Evolutionary conservation across 2,329 filamentous ascomycete genomes (phyloP).

Genomic region (Aspergillus melleus): DNA sequence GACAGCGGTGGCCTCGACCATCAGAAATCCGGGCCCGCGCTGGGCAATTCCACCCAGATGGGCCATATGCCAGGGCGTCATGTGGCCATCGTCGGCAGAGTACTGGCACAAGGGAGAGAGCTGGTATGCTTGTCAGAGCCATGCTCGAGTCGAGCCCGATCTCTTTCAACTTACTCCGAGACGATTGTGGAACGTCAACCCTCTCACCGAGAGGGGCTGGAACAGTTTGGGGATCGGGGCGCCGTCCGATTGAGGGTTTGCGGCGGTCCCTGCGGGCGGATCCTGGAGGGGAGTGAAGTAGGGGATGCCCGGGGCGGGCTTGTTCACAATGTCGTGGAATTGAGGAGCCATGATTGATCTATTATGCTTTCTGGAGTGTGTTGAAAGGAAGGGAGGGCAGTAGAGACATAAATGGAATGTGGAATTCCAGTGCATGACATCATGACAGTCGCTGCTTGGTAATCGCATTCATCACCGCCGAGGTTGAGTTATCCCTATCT

Average conservation of each 20-base stretch:
- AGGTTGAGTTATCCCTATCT: background rate
- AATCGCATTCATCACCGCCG: background rate
- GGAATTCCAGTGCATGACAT: background rate
- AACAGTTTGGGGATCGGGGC: conserved; percentile 56
- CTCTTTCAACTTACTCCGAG: conserved; percentile 31
- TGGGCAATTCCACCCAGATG: conserved; percentile 78
- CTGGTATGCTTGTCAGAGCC: background rate
- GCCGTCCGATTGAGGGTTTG: conserved; percentile 44
- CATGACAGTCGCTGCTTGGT: background rate
- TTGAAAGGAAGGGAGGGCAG: background rate
- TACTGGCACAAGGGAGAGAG: conserved; percentile 65
- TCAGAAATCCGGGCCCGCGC: conserved; percentile 71
- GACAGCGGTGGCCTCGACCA: conserved; percentile 78
- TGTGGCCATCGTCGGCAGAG: conserved; percentile 67
- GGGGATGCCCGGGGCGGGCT: conserved; percentile 42
- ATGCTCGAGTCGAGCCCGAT: background rate
- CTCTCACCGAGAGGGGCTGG: conserved; percentile 58
- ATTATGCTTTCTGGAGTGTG: background rate
- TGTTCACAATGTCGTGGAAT: conserved; percentile 34
- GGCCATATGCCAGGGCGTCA: conserved; percentile 77
- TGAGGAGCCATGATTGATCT: background rate
- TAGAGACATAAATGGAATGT: background rate
- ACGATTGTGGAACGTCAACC: conserved; percentile 57
- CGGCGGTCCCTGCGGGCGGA: conserved; percentile 40
- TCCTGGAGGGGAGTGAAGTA: conserved; percentile 42